Base-by-base conservation (phyloP, 1,284 basidiomycete genomes). In the Naganishia sp. region DNA sequence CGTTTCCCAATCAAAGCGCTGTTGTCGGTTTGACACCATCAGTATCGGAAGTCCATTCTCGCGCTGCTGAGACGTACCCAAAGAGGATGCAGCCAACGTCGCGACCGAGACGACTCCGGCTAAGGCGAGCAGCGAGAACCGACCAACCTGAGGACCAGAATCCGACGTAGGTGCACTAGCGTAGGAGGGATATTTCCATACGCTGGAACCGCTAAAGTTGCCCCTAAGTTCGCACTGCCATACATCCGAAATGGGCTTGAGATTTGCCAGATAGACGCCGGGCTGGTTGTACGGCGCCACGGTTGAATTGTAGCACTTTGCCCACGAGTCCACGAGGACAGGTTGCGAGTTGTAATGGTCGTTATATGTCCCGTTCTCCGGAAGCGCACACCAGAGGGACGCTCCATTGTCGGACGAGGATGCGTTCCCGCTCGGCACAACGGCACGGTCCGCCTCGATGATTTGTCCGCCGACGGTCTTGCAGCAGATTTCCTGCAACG, bases 51-150 rank as follows among this genome's bases (percentile, higher is more conserved):
- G 36, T 13, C 10, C 36, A 39, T 0, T 39, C 13, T 9, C 13
- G 2, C 6, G 13, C 36, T 39, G 36, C 2, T 28, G 36, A 9
- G 0, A 39, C 36, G 36, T 39, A 39, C 36, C 36, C 10, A 39
- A 13, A 39, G 36, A 39, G 6, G 53, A 33, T 2, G 28, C 53
- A 11, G 15, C 31, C 25, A 55, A 33, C 9, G 53, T 15, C 0
- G 15, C 21, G n/a, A 55, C 10, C 23, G 53, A 55, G 53, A 33
- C 33, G 28, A 55, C 25, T 33, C 53, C 53, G 23, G 53, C 53
- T 7, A 55, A 13, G n/a, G 53, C 53, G 15, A 55, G 28, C n/a
- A 55, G 11, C 23, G 53, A 55, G 53, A 55, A 54, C 11, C 53
- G 25, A 9, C 53, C 53, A 23, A 55, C 28, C 10, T 55, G 53